Percentiles rank a stretch among this genome's conserved stretches.
phyloP scores from a whole-genome alignment of 2,329 filamentous ascomycete species.

The Beauveria bassiana region DNA sequence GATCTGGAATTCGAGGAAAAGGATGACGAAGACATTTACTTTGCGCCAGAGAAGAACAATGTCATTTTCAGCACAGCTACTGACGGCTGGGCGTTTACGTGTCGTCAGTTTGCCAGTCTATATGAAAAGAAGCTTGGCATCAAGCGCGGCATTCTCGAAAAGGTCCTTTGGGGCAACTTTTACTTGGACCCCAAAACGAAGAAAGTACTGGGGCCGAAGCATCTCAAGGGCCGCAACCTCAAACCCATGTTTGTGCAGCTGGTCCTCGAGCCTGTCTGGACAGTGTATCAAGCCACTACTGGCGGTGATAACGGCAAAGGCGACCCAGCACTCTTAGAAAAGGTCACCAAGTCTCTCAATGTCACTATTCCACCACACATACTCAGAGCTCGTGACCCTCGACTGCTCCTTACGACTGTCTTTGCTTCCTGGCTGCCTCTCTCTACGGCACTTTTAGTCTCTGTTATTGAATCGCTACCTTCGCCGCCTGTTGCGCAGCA shows the following conservation, averaged over 20 bases:
- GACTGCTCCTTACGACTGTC: slow-evolving; percentile 74
- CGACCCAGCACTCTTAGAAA: slow-evolving; percentile 75
- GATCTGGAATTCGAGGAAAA: slow-evolving; percentile 74
- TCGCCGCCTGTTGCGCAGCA: slow-evolving; percentile 76
- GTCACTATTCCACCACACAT: slow-evolving; percentile 81
- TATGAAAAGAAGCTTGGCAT: slow-evolving; percentile 98
- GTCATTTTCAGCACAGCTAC: slow-evolving; percentile 98
- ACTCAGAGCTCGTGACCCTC: slow-evolving; percentile 73
- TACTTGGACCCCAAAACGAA: slow-evolving; percentile 97
- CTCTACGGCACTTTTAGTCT: slow-evolving; percentile 86
- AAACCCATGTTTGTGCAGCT: slow-evolving; percentile 98
- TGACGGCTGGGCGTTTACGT: slow-evolving; percentile 98
- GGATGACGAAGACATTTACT: slow-evolving; percentile 96
- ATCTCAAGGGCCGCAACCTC: slow-evolving; percentile 81
- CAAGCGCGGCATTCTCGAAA: slow-evolving; percentile 80
- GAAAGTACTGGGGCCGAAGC: slow-evolving; percentile 81
- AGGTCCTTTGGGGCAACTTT: slow-evolving; percentile 93
- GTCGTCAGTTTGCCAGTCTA: slow-evolving; percentile 83
- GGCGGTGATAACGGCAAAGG: slow-evolving; percentile 77
- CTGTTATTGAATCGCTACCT: slow-evolving; percentile 86
- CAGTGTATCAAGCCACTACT: slow-evolving; percentile 83
- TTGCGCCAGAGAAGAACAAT: slow-evolving; percentile 96
- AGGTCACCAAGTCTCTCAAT: slow-evolving; percentile 86
- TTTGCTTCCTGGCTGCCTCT: slow-evolving; percentile 88
- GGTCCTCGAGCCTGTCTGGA: slow-evolving; percentile 93